Base-by-base conservation (phyloP, 2,329 filamentous ascomycete species). In the Aureobasidium sp. region DNA sequence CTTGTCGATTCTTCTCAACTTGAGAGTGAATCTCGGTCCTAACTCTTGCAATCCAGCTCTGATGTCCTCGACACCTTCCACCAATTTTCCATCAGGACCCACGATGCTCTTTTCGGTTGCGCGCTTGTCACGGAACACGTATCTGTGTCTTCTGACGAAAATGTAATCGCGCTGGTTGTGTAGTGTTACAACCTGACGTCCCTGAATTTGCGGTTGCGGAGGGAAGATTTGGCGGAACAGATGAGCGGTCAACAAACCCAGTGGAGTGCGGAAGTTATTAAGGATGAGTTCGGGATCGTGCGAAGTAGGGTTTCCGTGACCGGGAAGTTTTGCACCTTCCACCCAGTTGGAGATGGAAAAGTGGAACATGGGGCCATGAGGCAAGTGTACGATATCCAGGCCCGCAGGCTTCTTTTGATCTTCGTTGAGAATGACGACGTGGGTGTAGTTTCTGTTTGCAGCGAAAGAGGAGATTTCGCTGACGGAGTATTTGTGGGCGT, bases 131-230 rank as follows among this genome's bases (percentile, higher is more conserved):
- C 94, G 84, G 77, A 99, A 97, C 1, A 96, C 83, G 71, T 99
- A 99, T 50, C 94, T 82, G 74, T 97, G 92, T 41, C 92, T 81
- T 5, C 94, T 82, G 57, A 97, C 82, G 73, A 99, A 99, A 68
- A 97, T 94, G 74, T 93, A 97, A 75, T 97, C 93, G 65, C 93
- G 87, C 78, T 96, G 92, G 69, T 97, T 97, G 75, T 97, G 91
- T 59, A 97, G 77, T 0, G 93, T 97, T 9, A 97, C 85, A 1
- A 97, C 92, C 70, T 97, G 92, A 29, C 93, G 81, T 5, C 93
- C 93, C 67, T 88, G 82, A 6, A 97, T 79, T 68, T 97, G 90
- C 0, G 94, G 93, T 48, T 85, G 83, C 0, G 87, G 83, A 0
- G 93, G 94, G 75, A 91, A 94, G 34, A 95, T 75, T 0, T 82